Evolutionary conservation across 495 filamentous ascomycete genomes (phyloP).

Genomic region (Cercophora sp.): DNA sequence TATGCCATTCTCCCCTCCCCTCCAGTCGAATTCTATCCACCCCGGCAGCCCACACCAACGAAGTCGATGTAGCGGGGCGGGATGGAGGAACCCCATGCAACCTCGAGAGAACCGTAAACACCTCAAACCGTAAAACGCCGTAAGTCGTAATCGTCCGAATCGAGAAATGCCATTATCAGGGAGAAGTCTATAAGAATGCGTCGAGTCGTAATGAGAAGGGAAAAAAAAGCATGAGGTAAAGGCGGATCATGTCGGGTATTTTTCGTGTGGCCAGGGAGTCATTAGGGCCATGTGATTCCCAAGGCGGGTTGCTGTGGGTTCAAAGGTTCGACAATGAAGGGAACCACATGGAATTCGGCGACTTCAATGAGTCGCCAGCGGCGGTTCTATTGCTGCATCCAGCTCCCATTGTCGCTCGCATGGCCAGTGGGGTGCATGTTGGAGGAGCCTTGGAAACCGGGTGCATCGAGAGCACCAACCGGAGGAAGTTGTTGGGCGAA

Average conservation of each 20-base stretch:
- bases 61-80: no score
- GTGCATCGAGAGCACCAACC: neutral
- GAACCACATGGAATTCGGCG: neutral
- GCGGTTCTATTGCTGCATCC: conserved; percentile 18
- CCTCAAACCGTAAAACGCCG: neutral
- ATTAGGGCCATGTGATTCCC: no score
- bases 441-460: neutral
- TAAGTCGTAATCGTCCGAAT: conserved; percentile 1
- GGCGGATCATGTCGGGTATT: neutral
- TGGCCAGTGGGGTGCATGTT: conserved; percentile 5
- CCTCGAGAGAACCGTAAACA: neutral
- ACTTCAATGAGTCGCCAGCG: neutral
- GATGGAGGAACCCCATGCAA: neutral
- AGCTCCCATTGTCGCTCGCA: conserved; percentile 1
- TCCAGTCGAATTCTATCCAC: no score
- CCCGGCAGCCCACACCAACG: no score
- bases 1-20: no score
- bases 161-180: conserved; percentile 4
- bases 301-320: no score
- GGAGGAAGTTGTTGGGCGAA: conserved; percentile 18
- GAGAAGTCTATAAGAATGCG: conserved; percentile 15
- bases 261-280: neutral
- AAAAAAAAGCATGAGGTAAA: neutral
- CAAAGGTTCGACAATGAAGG: neutral
- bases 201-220: no score